These are phyloP conservation scores for Metarhizium brunneum DNA, from an alignment of 2,329 filamentous ascomycete species.

Conservation along the genomic window DNA sequence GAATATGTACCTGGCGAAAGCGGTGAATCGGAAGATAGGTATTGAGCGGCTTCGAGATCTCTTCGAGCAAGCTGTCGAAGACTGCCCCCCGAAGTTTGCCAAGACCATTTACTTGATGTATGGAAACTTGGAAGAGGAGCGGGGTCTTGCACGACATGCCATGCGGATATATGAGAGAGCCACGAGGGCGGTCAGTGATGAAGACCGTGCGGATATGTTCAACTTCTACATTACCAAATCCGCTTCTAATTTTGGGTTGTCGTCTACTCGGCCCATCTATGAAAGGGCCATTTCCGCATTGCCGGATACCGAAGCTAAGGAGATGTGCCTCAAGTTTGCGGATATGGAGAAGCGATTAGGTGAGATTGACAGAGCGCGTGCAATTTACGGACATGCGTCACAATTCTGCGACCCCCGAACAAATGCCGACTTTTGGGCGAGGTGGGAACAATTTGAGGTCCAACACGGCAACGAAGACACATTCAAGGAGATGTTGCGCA, in stretches of 20 bases:
- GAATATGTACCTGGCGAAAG: conserved; percentile 97
- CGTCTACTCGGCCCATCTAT: conserved; percentile 91
- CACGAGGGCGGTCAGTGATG: conserved; percentile 87
- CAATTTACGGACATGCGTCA: conserved; percentile 92
- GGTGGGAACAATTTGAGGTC: conserved; percentile 96
- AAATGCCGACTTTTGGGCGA: conserved; percentile 83
- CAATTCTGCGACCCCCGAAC: conserved; percentile 96
- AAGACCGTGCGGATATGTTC: conserved; percentile 95
- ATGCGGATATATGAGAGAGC: conserved; percentile 99
- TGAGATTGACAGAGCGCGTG: conserved; percentile 88
- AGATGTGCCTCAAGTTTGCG: conserved; percentile 98
- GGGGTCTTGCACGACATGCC: conserved; percentile 86
- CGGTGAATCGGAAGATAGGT: conserved; percentile 88
- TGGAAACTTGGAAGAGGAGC: conserved; percentile 90
- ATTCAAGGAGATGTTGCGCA: conserved; percentile 97
- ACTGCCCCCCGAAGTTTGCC: conserved; percentile 89
- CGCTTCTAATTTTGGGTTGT: conserved; percentile 92
- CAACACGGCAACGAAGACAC: conserved; percentile 98
- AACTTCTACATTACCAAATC: conserved; percentile 99
- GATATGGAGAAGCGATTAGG: conserved; percentile 90
- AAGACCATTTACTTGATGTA: conserved; percentile 98
- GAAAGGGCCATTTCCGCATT: conserved; percentile 91
- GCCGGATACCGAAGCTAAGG: conserved; percentile 84
- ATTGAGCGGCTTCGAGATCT: conserved; percentile 91
- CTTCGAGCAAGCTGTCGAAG: conserved; percentile 94